Evolutionary conservation across 1,284 basidiomycete genomes (phyloP).

Genomic region (Chalciporus piperatoides): DNA sequence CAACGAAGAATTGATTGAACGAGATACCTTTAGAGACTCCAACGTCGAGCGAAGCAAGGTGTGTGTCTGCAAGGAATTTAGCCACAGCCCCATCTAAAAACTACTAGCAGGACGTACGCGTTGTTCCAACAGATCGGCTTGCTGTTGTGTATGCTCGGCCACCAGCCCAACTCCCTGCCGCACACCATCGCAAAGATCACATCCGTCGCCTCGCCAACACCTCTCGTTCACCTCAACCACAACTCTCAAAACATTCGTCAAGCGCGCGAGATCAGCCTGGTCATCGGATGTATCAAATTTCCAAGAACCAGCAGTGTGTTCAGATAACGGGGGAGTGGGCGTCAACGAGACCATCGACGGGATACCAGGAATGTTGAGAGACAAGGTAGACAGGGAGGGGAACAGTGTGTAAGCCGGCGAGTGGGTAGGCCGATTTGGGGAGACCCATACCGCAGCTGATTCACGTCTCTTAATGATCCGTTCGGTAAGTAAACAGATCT

Average conservation of each 20-base stretch:
- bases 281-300: conserved; percentile 26
- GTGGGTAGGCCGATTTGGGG: conserved; percentile 56
- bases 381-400: conserved; percentile 37
- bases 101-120: conserved; percentile 53
- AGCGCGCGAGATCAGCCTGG: conserved; percentile 77
- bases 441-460: conserved; percentile 80
- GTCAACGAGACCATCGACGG: conserved; percentile 21
- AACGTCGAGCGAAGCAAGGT: conserved; percentile 60
- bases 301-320: conserved; percentile 21
- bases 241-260: conserved; percentile 79
- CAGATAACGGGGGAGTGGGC: conserved; percentile 28
- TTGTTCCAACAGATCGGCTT: conserved; percentile 75
- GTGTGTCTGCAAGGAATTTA: conserved; percentile 43
- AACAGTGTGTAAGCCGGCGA: conserved; percentile 66
- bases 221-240: conserved; percentile 72
- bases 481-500: conserved; percentile 81
- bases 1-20: neutral
- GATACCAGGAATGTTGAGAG: conserved; percentile 17
- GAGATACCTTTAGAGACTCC: conserved; percentile 67
- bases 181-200: conserved; percentile 80
- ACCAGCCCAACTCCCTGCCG: conserved; percentile 66
- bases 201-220: conserved; percentile 77
- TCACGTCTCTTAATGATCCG: conserved; percentile 82
- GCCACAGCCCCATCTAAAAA: neutral
- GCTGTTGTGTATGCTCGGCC: conserved; percentile 66